Percentiles rank a stretch among this genome's conserved stretches.
Evolutionary conservation across 2,329 filamentous ascomycete genomes (phyloP).

Genomic region (Mollisia scopiformis): DNA sequence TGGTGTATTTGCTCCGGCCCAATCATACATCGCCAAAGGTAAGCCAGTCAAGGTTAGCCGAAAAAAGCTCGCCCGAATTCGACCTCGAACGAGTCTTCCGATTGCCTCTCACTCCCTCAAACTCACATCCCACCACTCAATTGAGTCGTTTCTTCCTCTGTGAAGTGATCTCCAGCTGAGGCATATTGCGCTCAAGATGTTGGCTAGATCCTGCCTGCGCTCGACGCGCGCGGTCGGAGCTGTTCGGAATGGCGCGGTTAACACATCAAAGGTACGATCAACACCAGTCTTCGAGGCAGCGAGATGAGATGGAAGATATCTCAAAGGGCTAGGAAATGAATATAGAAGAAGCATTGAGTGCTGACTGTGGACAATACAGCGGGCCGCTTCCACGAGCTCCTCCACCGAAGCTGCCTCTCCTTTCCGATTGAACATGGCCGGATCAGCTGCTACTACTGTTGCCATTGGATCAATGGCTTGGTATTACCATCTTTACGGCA

Average conservation of each 20-base stretch:
- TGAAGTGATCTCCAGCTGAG: constrained; percentile 36
- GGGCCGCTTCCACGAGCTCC: constrained; percentile 68
- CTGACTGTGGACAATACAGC: constrained; percentile 52
- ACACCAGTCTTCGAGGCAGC: constrained; percentile 45
- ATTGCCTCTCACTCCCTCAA: constrained; percentile 26
- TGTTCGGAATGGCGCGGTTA: constrained; percentile 73
- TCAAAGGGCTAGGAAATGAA: constrained; percentile 22
- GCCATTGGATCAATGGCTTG: constrained; percentile 90
- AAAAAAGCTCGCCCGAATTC: constrained; percentile 7
- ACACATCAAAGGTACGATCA: constrained; percentile 73
- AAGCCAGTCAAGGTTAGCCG: neutral
- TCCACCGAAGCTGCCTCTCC: constrained; percentile 72
- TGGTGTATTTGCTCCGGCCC: neutral
- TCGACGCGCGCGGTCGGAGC: constrained; percentile 83
- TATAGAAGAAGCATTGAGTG: constrained; percentile 12
- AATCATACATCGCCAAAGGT: neutral
- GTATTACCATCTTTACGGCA: constrained; percentile 97
- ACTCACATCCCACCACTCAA: constrained; percentile 33
- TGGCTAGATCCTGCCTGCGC: constrained; percentile 90
- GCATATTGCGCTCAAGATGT: constrained; percentile 65
- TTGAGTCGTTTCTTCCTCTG: constrained; percentile 31
- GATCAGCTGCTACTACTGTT: constrained; percentile 81
- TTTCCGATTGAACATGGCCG: constrained; percentile 84
- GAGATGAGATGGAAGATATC: neutral
- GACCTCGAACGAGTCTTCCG: constrained; percentile 25